phyloP scores from a whole-genome alignment of 768 basidiomycete species.

The Kwoniella europaea region DNA sequence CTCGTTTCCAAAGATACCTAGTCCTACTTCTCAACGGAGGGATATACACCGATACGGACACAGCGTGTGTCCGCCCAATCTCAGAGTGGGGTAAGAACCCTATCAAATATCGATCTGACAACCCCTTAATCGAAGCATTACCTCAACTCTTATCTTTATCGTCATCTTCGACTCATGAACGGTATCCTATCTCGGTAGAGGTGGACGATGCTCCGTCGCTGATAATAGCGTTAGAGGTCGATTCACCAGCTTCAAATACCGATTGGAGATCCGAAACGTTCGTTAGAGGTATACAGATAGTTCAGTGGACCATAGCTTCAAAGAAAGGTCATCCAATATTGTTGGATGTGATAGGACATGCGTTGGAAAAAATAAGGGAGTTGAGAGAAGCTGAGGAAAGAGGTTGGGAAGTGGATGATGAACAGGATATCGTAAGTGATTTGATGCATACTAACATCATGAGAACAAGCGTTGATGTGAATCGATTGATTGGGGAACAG shows the following conservation, averaged over 20 bases:
- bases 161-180: no score
- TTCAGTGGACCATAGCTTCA: slow-evolving; percentile 44
- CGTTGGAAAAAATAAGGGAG: slow-evolving; percentile 20
- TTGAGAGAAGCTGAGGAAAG: slow-evolving; percentile 13
- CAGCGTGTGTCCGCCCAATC: slow-evolving; percentile 38
- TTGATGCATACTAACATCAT: neutral
- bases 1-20: slow-evolving; percentile 33
- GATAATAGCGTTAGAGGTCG: slow-evolving; percentile 37
- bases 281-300: slow-evolving; percentile 40
- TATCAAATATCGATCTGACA: neutral
- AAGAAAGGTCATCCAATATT: slow-evolving; percentile 42
- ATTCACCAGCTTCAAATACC: slow-evolving; percentile 15
- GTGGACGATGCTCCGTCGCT: slow-evolving; percentile 21
- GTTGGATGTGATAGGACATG: slow-evolving; percentile 38
- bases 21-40: slow-evolving; percentile 43
- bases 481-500: neutral
- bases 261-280: slow-evolving; percentile 37
- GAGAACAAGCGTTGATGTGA: neutral
- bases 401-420: slow-evolving; percentile 1
- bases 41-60: slow-evolving; percentile 50
- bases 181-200: neutral
- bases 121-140: slow-evolving; percentile 22
- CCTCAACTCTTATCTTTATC: slow-evolving; percentile 16
- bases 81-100: slow-evolving; percentile 31
- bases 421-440: slow-evolving; percentile 19